Base-by-base conservation (phyloP, 2,329 filamentous ascomycete species). In the Fusarium globosum region DNA sequence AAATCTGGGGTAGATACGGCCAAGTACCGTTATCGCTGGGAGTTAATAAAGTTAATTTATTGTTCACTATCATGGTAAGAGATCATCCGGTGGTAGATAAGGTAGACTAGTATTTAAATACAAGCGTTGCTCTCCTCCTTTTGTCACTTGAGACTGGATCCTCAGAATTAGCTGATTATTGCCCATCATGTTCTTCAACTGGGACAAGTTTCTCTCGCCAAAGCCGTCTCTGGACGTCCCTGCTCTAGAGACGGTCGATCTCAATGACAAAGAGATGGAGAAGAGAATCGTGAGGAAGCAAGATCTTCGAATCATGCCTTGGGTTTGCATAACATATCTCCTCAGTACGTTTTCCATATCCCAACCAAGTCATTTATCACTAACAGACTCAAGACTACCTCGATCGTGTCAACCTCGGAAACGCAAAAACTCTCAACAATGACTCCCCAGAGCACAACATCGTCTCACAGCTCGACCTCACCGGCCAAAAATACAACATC, bases 211-310 rank as follows among this genome's bases (percentile, higher is more conserved):
- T 5, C 23, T 76, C 42, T 76, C 72, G 6, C 39, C 72, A 12
- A 76, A 76, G 68, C 79, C 79, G 76, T 80, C 79, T 38, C 69
- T 81, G 26, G 79, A 81, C 72, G 77, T 81, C 46, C 79, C 79
- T n/a, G 75, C 75, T 56, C 75, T 81, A 52, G 78, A 81, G 78
- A 80, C 78, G 65, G 79, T 81, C 39, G 79, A 81, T 59, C 77
- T 81, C 49, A 75, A 77, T 30, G 80, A 81, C 63, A 80, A 79
- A 61, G 79, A 77, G 35, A 81, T 81, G 79, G 80, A 81, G 69
- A 78, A 68, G 65, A 74, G 80, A 12, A 80, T 81, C 43, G 79
- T 81, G 16, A 72, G 80, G 9, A 81, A 81, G 30, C 80, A 81
- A 51, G 80, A 81, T 51, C 35, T 81, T 45, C 65, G 80, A 26